Evolutionary conservation across 441 rosid genomes (phyloP), one percentile per base, ranked within the genome.

Genomic region (Populus hybrid): DNA sequence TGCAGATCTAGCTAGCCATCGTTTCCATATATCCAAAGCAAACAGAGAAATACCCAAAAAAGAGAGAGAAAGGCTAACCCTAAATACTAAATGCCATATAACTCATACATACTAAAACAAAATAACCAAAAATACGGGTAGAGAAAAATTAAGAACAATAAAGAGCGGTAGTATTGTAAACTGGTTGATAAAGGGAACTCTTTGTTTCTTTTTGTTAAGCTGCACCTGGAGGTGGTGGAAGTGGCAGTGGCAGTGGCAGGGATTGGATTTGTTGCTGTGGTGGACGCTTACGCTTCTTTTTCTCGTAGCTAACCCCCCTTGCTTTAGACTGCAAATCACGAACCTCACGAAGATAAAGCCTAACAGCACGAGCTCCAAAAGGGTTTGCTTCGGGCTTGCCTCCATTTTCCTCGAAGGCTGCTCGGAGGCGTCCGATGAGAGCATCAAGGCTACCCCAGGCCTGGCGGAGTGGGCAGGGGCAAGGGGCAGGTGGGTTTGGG

Each of bases 391-490:
- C 92, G 10, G 89, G 92, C 70, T 86, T 86, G 10, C 92, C 92
- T 24, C 92, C 90, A 50, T 89, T 87, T 78, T 89, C 92, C 67
- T 89, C 92, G 6, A 83, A 89, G 57, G 92, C 90, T 3, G 92
- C 92, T 8, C 92, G 87, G 78, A 89, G 88, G 26, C 92, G 89
- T 26, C 90, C 92, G 59, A 89, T 76, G 75, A 89, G 89, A 7
- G 92, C 89, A 67, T 89, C 91, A 16, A 88, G 88, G 69, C 90
- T 87, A 11, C 91, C 91, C 91, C 91, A 88, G 57, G 91, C 91
- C 64, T 88, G 91, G 24, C 90, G 89, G 75, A 87, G 87, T 0
- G 91, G 91, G 80, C 91, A 88, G 0, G 90, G 90, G 32, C 91
- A 88, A 2, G 91, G 90, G 2, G 87, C 91, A 0, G 91, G 91